phyloP scores from a whole-genome alignment of 352 stramenopile species.

The Globisporangium echinulatum region DNA sequence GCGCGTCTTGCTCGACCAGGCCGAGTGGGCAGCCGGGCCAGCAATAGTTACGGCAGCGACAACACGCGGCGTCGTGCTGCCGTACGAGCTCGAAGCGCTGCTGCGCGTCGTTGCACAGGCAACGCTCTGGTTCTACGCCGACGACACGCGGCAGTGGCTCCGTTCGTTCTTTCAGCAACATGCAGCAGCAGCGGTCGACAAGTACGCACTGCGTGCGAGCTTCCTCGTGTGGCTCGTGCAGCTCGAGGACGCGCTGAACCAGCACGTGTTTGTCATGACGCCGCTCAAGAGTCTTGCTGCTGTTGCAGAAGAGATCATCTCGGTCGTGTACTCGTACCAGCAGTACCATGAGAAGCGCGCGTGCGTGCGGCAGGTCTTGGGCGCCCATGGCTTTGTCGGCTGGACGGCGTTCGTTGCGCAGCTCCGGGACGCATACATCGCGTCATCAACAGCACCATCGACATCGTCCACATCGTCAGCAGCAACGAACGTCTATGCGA shows the following conservation, averaged over 20 bases:
- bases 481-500: conserved; percentile 1
- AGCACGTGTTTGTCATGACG: conserved; percentile 36
- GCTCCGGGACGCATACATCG: conserved; percentile 59
- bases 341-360: conserved; percentile 36
- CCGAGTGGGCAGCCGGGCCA: conserved; percentile 9
- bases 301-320: conserved; percentile 56
- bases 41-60: not conserved
- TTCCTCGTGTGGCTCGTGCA: conserved; percentile 40
- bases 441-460: not conserved
- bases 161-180: conserved; percentile 37
- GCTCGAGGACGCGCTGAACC: conserved; percentile 37
- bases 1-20: conserved; percentile 33
- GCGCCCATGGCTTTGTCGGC: conserved; percentile 40
- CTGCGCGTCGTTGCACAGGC: conserved; percentile 33
- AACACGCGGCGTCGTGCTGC: not conserved
- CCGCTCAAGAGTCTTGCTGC: conserved; percentile 31
- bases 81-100: conserved; percentile 32
- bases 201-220: conserved; percentile 30
- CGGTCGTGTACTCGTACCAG: conserved; percentile 49
- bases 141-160: conserved; percentile 34
- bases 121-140: conserved; percentile 45
- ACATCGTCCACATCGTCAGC: not conserved
- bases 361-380: conserved; percentile 40
- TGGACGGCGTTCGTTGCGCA: conserved; percentile 58
- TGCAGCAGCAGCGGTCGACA: conserved; percentile 26